phyloP scores from a whole-genome alignment of 202 grass and related monocot species.

The Zoysia matrella region DNA sequence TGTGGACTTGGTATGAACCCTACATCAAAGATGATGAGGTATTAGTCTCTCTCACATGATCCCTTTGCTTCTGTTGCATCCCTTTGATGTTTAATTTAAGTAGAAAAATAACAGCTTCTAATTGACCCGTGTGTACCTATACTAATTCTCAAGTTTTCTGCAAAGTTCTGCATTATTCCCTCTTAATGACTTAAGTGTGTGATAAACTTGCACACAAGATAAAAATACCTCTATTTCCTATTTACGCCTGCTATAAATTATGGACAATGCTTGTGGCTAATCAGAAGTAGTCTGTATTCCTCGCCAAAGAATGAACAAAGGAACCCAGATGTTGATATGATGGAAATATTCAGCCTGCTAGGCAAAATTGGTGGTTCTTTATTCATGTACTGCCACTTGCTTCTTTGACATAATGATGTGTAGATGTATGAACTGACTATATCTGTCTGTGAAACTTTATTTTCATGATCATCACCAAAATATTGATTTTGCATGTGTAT shows the following conservation, averaged over 20 bases:
- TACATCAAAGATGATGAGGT: conserved; percentile 97
- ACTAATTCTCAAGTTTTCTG: background rate
- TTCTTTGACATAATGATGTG: background rate
- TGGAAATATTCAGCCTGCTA: background rate
- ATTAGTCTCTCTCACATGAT: background rate
- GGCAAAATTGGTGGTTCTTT: background rate
- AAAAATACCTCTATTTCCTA: conserved; percentile 16
- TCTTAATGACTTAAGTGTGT: background rate
- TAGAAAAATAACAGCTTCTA: background rate
- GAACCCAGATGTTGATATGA: background rate
- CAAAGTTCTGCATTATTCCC: background rate
- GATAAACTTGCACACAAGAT: conserved; percentile 15
- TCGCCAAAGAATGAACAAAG: background rate
- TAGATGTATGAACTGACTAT: conserved; percentile 18
- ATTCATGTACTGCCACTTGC: conserved; percentile 25
- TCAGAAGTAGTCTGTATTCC: conserved; percentile 18
- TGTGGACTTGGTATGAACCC: conserved; percentile 94
- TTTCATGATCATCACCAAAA: background rate
- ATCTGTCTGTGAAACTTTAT: background rate
- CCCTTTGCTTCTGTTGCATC: conserved; percentile 3
- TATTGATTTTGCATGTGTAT: conserved; percentile 11
- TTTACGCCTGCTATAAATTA: background rate
- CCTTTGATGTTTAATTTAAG: conserved; percentile 1
- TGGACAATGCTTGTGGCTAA: conserved; percentile 22
- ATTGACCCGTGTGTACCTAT: background rate